Conservation (phyloP, 306 rosid genomes). For the Vigna angularis region DNA sequence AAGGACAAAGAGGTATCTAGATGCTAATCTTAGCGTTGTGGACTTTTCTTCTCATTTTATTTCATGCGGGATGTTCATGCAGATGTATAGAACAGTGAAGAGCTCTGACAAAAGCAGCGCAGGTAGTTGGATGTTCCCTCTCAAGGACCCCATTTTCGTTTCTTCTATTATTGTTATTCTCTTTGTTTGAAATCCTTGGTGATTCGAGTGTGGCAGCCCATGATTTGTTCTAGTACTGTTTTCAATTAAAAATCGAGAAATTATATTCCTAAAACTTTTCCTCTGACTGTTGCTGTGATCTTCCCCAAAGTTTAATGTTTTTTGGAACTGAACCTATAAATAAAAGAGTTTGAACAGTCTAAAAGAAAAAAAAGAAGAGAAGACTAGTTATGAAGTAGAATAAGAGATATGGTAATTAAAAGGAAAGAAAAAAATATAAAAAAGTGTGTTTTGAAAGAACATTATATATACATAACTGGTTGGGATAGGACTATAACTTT, state of each 20-base stretch:
- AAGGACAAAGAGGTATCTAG: conserved; percentile 67
- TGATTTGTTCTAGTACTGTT: conserved; percentile 49
- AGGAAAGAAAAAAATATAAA: not conserved
- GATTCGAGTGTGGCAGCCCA: conserved; percentile 56
- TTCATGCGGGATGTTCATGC: conserved; percentile 58
- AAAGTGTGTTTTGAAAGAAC: not conserved
- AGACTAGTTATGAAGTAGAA: not conserved
- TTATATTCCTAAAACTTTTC: not conserved
- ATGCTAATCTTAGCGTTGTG: conserved; percentile 46
- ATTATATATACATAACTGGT: not conserved
- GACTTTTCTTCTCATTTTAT: conserved; percentile 47
- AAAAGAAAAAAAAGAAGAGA: not conserved
- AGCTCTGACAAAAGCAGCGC: conserved; percentile 73
- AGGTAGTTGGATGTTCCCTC: conserved; percentile 65
- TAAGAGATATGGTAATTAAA: not conserved
- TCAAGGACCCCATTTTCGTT: conserved; percentile 43
- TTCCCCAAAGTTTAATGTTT: not conserved
- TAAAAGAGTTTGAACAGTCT: too few species aligned
- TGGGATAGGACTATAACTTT: conserved; percentile 27
- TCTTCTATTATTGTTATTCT: conserved; percentile 52
- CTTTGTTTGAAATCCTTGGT: conserved; percentile 53
- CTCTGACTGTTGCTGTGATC: not conserved
- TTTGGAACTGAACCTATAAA: not conserved
- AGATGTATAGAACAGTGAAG: conserved; percentile 99
- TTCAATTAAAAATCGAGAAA: conserved; percentile 34